Evolutionary conservation across 2,329 filamentous ascomycete species (phyloP).

Genomic region (Exophiala bonariae): DNA sequence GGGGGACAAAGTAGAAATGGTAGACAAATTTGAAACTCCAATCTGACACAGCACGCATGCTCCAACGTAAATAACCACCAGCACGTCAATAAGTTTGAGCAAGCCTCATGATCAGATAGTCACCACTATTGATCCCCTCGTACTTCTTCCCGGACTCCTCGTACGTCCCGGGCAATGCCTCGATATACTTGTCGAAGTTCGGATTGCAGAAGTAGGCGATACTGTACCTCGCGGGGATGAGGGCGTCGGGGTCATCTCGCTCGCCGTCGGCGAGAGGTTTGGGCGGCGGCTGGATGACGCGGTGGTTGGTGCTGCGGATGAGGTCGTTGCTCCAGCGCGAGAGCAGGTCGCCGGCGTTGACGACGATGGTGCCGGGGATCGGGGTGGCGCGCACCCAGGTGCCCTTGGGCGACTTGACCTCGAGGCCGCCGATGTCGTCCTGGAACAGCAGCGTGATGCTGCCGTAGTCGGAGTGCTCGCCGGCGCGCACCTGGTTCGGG

Average conservation of each 20-base stretch:
- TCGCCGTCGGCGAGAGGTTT: constrained; percentile 51
- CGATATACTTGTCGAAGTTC: constrained; percentile 72
- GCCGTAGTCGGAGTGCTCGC: constrained; percentile 71
- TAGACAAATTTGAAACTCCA: no score
- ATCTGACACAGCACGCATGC: no score
- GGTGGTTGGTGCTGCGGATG: constrained; percentile 86
- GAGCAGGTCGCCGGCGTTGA: constrained; percentile 86
- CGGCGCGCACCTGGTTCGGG: constrained; percentile 68
- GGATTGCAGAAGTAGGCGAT: constrained; percentile 94
- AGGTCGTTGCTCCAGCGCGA: constrained; percentile 88
- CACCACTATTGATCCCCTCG: constrained; percentile 70
- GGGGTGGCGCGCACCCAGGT: constrained; percentile 81
- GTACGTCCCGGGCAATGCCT: constrained; percentile 79
- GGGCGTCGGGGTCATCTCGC: constrained; percentile 35
- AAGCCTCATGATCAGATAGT: constrained; percentile 78
- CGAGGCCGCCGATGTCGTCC: constrained; percentile 57
- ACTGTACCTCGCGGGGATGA: constrained; percentile 73
- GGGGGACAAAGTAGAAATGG: no score
- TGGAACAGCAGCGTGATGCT: constrained; percentile 57
- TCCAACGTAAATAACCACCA: no score
- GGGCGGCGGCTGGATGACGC: constrained; percentile 79
- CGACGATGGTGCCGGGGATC: constrained; percentile 76
- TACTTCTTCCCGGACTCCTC: constrained; percentile 69
- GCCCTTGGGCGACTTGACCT: constrained; percentile 69
- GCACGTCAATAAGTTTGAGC: constrained; percentile 70